Evolutionary conservation across 2,329 filamentous ascomycete species (phyloP), one percentile per base, ranked within the genome.

Genomic region (Falciphora oryzae): DNA sequence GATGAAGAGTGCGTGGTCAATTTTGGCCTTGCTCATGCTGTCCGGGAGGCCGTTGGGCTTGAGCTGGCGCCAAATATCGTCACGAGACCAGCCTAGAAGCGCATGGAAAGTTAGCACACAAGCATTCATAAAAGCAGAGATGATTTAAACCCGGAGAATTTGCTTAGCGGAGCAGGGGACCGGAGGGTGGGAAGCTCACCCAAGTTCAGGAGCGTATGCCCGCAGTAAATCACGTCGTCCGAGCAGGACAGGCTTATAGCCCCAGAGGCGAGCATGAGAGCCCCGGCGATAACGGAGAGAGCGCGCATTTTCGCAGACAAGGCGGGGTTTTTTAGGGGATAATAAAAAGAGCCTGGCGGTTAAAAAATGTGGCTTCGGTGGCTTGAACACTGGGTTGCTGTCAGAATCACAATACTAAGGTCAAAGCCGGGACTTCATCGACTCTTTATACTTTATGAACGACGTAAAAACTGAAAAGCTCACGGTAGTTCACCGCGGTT

Each of bases 1-100:
- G 25, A 59, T 27, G 57, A 59, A 59, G 27, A 59, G 57, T 5
- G 25, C 32, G 14, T 59, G 25, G 28, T 29, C 25, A 18, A 28
- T 14, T 22, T 59, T 27, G 28, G 3, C 57, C 25, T 31, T 27
- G 25, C 27, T 29, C 57, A 59, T n/a, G 56, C 56, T 59, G n/a
- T 59, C 57, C 28, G 57, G 57, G n/a, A 29, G 25, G 57, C 27
- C 27, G 25, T 59, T 59, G 57, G 57, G 25, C 57, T 59, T 57
- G 56, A 57, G 56, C 56, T 57, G 56, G 5, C n/a, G 57, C 27
- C 57, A 29, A 29, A 59, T 59, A 13, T 28, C 27, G 11, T 59
- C 57, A 29, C 27, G n/a, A 5, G 57, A 18, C 57, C 57, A 59
- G n/a, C 57, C 57, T 59, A 28, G 25, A 59, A 2, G 27, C 27